Evolutionary conservation across 805 yeast genomes (phyloP), one percentile per base, ranked within the genome.

Genomic region (Kuraishia ogatae): DNA sequence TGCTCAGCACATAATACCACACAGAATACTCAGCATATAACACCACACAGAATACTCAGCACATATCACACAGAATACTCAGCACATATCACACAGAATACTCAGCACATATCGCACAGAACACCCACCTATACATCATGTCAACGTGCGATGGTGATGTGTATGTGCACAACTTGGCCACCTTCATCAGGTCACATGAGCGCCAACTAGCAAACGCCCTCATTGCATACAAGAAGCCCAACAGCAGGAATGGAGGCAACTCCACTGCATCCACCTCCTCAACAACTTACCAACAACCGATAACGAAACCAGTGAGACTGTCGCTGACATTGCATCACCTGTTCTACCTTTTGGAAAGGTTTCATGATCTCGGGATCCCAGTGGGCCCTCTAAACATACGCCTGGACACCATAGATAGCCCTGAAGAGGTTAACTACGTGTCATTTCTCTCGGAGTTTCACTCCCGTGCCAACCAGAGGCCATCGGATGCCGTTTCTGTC

Each of bases 311-410:
- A 0, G 77, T 80, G 15, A 67, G 87, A 56, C 69, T 84, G 22
- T 77, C 80, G 15, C 70, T 84, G 53, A 82, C 87, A 19, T 70
- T 83, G 26, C 89, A 84, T 64, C 89, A 84, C 64, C 70, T 84
- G 28, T 84, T 81, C 62, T 84, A 78, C 60, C 71, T 84, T 22
- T 66, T 81, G n/a, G 87, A 83, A 48, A 72, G 79, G 53, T 81
- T 84, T 54, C 67, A 83, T 73, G 71, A 74, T 55, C 55, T 79
- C 64, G 68, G 74, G 58, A 59, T 75, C 62, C 55, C 78, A 29
- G 81, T 83, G 10, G 89, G 89, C 0, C 88, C 89, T 2, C 69
- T 83, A 67, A 80, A 80, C 62, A 72, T 84, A 50, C 71, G 85
- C 59, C 67, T 84, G 22, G 87, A 83, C 59, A 80, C 74, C 57